Percentiles rank a stretch among this genome's conserved stretches.
Evolutionary conservation across 2,329 filamentous ascomycete genomes (phyloP).

Genomic region (Triangularia verruculosa): DNA sequence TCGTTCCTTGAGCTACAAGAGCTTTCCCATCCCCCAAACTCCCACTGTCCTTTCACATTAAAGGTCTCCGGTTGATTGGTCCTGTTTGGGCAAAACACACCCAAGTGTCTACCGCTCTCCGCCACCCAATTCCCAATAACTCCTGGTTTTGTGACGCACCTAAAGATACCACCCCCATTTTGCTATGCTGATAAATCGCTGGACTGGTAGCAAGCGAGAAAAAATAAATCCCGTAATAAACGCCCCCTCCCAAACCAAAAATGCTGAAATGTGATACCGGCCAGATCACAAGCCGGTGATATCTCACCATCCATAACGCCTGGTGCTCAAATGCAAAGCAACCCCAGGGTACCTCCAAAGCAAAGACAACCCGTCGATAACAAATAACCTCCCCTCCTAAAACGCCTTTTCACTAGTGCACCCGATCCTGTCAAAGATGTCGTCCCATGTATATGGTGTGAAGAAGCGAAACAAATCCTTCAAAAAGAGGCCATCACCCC

Average conservation of each 20-base stretch:
- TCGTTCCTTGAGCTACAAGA: too few species aligned
- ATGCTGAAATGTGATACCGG: too few species aligned
- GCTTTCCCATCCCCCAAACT: too few species aligned
- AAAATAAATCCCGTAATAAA: background rate
- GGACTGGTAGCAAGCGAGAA: background rate
- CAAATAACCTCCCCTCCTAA: too few species aligned
- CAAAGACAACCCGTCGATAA: background rate
- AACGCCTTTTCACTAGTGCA: background rate
- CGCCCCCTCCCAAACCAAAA: too few species aligned
- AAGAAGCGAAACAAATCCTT: background rate
- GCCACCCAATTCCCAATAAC: background rate
- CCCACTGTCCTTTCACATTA: too few species aligned
- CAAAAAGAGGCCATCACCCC: background rate
- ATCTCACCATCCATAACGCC: too few species aligned
- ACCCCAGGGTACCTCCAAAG: background rate
- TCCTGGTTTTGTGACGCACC: background rate
- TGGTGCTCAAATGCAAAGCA: background rate
- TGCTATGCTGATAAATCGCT: background rate
- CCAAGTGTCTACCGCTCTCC: background rate
- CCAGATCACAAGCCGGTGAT: too few species aligned
- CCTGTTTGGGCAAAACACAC: too few species aligned
- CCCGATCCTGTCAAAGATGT: background rate
- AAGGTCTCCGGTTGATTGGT: too few species aligned
- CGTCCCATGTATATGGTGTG: background rate
- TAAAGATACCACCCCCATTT: background rate